A percentile compares a stretch with the other conserved stretches of the same genome.
Conservation (phyloP, 2,329 filamentous ascomycete species). For the Ophiocordyceps camponoti-rufipedis region DNA sequence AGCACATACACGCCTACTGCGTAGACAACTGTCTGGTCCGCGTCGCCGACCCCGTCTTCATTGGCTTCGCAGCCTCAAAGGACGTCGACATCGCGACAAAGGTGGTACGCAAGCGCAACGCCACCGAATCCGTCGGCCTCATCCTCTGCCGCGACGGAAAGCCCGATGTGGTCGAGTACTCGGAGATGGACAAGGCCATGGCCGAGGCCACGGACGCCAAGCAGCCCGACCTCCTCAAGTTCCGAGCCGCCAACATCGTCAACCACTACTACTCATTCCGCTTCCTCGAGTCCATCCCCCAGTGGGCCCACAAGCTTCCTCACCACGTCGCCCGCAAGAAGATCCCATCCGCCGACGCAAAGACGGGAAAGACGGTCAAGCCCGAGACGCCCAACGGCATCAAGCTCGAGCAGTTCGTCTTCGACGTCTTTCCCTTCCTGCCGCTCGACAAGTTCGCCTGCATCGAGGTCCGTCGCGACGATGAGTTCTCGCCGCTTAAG, state of each 20-base stretch:
- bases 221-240: constrained; percentile 70
- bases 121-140: constrained; percentile 86
- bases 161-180: constrained; percentile 96
- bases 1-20: constrained; percentile 95
- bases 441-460: constrained; percentile 79
- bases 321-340: constrained; percentile 98
- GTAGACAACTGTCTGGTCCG: constrained; percentile 99
- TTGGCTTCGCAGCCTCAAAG: constrained; percentile 79
- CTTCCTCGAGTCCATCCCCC: constrained; percentile 80
- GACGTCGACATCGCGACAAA: constrained; percentile 94
- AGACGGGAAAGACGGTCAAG: constrained; percentile 67
- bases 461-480: constrained; percentile 89
- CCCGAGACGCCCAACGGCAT: constrained; percentile 92
- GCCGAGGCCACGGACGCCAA: constrained; percentile 75
- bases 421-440: constrained; percentile 90
- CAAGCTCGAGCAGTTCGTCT: constrained; percentile 98
- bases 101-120: constrained; percentile 96
- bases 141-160: constrained; percentile 91
- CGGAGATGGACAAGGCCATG: constrained; percentile 80
- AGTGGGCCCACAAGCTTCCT: constrained; percentile 70
- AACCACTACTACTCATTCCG: constrained; percentile 98
- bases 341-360: constrained; percentile 69
- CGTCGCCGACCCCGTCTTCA: constrained; percentile 91
- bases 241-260: constrained; percentile 96
- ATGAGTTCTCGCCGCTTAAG: constrained; percentile 96